phyloP scores from a whole-genome alignment of 75 land plant genomes.

The Adiantum capillusveneris region DNA sequence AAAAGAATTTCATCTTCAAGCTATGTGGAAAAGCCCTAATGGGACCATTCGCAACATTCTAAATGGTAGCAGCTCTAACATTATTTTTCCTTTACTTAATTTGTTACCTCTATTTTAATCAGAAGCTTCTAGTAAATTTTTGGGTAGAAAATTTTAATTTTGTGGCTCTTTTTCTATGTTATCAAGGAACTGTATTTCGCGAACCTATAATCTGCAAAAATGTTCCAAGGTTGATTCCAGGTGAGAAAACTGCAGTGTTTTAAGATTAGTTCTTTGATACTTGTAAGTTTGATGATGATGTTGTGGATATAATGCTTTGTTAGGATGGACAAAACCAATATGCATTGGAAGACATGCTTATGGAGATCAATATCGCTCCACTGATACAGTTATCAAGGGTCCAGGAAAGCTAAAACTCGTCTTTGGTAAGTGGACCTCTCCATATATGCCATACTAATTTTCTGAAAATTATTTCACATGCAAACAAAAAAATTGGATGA shows the following conservation, averaged over 20 bases:
- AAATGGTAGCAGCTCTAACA: slow-evolving; percentile 44
- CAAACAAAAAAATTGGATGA: too few relatives aligned
- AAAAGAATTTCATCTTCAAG: slow-evolving; percentile 76
- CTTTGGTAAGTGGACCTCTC: slow-evolving; percentile 48
- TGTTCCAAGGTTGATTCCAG: slow-evolving; percentile 84
- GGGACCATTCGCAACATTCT: slow-evolving; percentile 94
- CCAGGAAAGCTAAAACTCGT: slow-evolving; percentile 83
- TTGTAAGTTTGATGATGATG: too few relatives aligned
- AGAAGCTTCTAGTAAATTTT: too few relatives aligned
- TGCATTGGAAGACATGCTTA: slow-evolving; percentile 99
- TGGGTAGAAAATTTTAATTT: slow-evolving; percentile 6
- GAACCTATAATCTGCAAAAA: slow-evolving; percentile 97
- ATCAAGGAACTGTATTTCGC: slow-evolving; percentile 97
- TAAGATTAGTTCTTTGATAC: too few relatives aligned
- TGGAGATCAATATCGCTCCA: slow-evolving; percentile 94
- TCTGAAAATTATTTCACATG: too few relatives aligned
- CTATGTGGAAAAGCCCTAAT: slow-evolving; percentile 99
- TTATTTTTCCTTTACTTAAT: background rate
- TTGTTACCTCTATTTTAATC: background rate
- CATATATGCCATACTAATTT: too few relatives aligned
- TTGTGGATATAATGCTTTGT: background rate
- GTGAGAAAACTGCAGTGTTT: too few relatives aligned
- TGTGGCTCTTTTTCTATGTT: background rate
- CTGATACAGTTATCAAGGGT: slow-evolving; percentile 75
- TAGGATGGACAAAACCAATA: slow-evolving; percentile 93